Conservation (phyloP, 768 basidiomycete species). For the Panus rudis region DNA sequence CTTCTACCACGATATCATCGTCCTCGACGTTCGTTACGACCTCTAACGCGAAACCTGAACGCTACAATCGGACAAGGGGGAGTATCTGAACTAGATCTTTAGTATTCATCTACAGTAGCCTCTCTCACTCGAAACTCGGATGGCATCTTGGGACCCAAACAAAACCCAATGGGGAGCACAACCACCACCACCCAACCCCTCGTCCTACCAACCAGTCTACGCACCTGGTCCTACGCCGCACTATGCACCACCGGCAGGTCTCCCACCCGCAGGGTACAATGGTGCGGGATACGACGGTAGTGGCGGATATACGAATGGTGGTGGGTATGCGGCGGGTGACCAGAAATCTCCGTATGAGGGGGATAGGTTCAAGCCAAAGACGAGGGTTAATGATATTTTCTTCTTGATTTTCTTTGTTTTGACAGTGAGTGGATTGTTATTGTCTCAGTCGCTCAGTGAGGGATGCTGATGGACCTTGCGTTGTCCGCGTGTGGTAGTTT, state of each 20-base stretch:
- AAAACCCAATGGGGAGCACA: conserved; percentile 2
- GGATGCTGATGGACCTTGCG: neutral
- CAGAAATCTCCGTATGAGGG: conserved; percentile 49
- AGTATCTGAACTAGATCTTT: too few relatives aligned
- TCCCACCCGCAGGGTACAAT: neutral
- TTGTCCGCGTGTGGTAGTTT: conserved; percentile 32
- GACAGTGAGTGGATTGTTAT: conserved; percentile 35
- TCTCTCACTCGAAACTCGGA: too few relatives aligned
- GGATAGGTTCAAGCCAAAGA: conserved; percentile 63
- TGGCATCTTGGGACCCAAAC: conserved; percentile 4
- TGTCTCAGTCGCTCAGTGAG: neutral
- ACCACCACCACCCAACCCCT: too few relatives aligned
- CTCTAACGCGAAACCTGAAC: too few relatives aligned
- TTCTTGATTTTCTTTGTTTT: conserved; percentile 68
- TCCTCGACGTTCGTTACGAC: too few relatives aligned
- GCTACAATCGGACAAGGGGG: too few relatives aligned
- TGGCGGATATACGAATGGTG: too few relatives aligned
- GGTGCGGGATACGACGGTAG: neutral
- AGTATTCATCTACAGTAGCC: too few relatives aligned
- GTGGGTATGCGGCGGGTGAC: conserved; percentile 7
- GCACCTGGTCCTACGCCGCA: conserved; percentile 2
- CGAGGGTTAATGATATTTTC: conserved; percentile 63
- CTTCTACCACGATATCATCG: too few relatives aligned
- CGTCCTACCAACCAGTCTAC: conserved; percentile 10
- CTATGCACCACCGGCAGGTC: conserved; percentile 8